Evolutionary conservation across 2,329 filamentous ascomycete species (phyloP).

Genomic region (Monosporascus sp.): DNA sequence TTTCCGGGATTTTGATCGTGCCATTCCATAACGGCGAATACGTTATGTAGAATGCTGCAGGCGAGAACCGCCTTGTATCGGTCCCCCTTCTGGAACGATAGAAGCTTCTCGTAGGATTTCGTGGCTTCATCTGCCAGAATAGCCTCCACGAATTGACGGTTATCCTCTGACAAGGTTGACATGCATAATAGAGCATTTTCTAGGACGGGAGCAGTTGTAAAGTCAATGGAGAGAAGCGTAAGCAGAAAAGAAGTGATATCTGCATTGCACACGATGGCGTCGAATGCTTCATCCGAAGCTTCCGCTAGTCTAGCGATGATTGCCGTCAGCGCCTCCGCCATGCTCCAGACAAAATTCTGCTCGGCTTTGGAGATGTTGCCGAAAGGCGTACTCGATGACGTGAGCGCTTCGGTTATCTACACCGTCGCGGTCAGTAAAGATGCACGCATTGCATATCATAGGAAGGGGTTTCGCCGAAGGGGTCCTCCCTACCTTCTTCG

Average conservation of each 20-base stretch:
- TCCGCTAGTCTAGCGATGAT: conserved; percentile 51
- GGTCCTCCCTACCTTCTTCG: conserved; percentile 40
- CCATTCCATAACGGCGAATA: conserved; percentile 51
- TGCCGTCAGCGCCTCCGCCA: conserved; percentile 47
- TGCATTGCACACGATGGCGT: conserved; percentile 45
- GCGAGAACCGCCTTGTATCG: conserved; percentile 49
- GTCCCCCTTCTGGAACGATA: conserved; percentile 41
- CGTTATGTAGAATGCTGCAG: conserved; percentile 58
- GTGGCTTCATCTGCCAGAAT: conserved; percentile 45
- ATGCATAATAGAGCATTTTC: conserved; percentile 50
- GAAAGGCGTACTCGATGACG: conserved; percentile 35
- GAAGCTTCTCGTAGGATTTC: conserved; percentile 44
- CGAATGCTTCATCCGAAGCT: conserved; percentile 55
- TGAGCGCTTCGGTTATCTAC: conserved; percentile 40
- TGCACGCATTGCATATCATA: too few species aligned
- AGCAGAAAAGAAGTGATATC: conserved; percentile 51
- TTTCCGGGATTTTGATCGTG: conserved; percentile 44
- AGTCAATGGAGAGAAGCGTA: conserved; percentile 39
- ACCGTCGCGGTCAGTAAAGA: conserved; percentile 4
- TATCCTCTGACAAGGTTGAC: conserved; percentile 56
- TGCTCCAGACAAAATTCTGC: conserved; percentile 47
- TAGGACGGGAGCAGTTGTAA: conserved; percentile 36
- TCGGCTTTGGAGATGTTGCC: conserved; percentile 47
- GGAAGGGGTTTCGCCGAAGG: not conserved
- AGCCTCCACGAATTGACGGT: conserved; percentile 44